Percentiles rank a stretch among this genome's conserved stretches.
phyloP scores from a whole-genome alignment of 2,329 filamentous ascomycete species.

The Chaetomium sp. region DNA sequence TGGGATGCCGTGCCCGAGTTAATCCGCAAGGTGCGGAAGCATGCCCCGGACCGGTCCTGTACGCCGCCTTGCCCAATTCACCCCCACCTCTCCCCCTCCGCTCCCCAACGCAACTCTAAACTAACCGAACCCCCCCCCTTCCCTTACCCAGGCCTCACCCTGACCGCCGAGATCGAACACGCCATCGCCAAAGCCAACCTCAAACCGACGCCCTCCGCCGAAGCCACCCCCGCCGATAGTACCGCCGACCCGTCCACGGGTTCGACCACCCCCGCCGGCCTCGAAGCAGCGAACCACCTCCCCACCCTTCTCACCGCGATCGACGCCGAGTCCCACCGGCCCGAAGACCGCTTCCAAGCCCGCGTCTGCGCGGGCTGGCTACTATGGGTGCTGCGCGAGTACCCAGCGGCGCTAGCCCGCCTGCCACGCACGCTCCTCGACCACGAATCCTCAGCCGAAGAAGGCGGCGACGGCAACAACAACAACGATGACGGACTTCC shows the following conservation, averaged over 20 bases:
- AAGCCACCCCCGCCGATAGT: conserved; percentile 43
- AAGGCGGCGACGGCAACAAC: conserved; percentile 45
- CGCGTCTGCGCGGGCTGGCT: conserved; percentile 83
- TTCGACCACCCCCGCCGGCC: conserved; percentile 46
- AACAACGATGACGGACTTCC: conserved; percentile 38
- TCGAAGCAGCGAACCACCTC: conserved; percentile 50
- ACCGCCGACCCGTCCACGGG: background rate
- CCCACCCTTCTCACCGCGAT: conserved; percentile 59
- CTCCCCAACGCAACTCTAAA: conserved; percentile 17
- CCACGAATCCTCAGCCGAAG: conserved; percentile 53
- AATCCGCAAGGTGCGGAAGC: conserved; percentile 90
- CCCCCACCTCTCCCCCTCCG: conserved; percentile 20
- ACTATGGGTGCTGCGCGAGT: conserved; percentile 75
- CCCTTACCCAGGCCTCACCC: conserved; percentile 59
- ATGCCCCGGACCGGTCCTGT: conserved; percentile 86
- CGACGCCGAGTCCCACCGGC: conserved; percentile 56
- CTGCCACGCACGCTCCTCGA: conserved; percentile 66
- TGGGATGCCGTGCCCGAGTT: conserved; percentile 88
- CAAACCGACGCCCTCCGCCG: conserved; percentile 41
- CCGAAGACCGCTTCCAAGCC: conserved; percentile 72
- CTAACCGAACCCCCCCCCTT: conserved; percentile 20
- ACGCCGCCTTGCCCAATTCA: conserved; percentile 42
- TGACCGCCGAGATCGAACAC: conserved; percentile 70
- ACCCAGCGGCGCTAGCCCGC: conserved; percentile 59
- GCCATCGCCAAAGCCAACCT: conserved; percentile 61